Evolutionary conservation across 2,329 filamentous ascomycete genomes (phyloP).

Genomic region (Aureobasidium sp.): DNA sequence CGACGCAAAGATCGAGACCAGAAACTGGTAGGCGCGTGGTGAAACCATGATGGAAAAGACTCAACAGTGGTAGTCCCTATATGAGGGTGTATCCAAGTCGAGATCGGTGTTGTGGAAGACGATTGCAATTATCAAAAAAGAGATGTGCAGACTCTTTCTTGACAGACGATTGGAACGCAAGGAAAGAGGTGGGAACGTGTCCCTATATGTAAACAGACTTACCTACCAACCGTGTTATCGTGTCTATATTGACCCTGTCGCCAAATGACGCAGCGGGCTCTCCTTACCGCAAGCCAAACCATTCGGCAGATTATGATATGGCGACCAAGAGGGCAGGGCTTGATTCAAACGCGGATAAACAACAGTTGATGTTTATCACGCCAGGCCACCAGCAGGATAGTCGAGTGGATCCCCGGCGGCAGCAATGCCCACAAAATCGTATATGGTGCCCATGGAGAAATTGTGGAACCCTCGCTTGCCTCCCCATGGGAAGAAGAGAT

Average conservation of each 20-base stretch:
- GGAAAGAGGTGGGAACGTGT: too few relatives aligned
- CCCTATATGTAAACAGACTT: not conserved
- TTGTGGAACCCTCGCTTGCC: not conserved
- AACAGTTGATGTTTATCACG: not conserved
- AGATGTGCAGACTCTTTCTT: not conserved
- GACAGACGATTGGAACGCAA: too few relatives aligned
- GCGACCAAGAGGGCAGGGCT: not conserved
- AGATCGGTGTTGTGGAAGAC: not conserved
- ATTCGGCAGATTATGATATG: not conserved
- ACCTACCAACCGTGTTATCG: not conserved
- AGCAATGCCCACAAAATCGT: too few relatives aligned
- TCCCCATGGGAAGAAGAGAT: not conserved
- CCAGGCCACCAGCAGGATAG: not conserved
- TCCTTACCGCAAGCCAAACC: not conserved
- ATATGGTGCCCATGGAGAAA: not conserved
- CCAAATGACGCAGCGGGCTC: not conserved
- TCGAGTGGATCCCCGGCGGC: not conserved
- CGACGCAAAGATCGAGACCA: slow-evolving; percentile 35
- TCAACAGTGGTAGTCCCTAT: not conserved
- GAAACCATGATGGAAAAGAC: slow-evolving; percentile 8
- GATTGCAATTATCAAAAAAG: not conserved
- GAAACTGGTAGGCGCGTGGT: slow-evolving; percentile 20
- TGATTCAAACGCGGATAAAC: not conserved
- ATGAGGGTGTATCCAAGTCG: not conserved
- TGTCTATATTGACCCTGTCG: not conserved